Evolutionary conservation across 1,284 basidiomycete species (phyloP).

Genomic region (Taiwanofungus camphoratus): DNA sequence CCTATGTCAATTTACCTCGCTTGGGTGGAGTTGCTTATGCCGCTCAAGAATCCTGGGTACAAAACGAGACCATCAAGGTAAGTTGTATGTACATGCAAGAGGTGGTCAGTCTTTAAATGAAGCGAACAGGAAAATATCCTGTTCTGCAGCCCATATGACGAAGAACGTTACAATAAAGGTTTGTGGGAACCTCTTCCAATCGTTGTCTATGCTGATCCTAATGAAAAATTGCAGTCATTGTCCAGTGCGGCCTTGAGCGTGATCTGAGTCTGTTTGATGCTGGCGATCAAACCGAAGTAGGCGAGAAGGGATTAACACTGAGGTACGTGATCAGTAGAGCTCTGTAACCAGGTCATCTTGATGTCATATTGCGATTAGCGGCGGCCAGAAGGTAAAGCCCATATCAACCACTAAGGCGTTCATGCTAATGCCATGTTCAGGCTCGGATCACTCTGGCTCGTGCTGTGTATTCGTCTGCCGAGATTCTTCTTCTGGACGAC

Average conservation of each 20-base stretch:
- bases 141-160: constrained; percentile 38
- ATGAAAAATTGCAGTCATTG: constrained; percentile 38
- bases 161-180: constrained; percentile 40
- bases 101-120: not conserved
- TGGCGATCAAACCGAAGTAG: constrained; percentile 69
- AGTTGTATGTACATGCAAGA: constrained; percentile 4
- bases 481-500: constrained; percentile 10
- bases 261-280: constrained; percentile 67
- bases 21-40: constrained; percentile 66
- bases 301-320: constrained; percentile 58
- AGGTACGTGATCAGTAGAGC: constrained; percentile 24
- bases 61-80: constrained; percentile 46
- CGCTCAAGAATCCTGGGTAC: constrained; percentile 75
- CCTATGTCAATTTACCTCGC: constrained; percentile 66
- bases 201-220: constrained; percentile 24
- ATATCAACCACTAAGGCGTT: constrained; percentile 48
- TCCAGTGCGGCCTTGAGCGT: constrained; percentile 57
- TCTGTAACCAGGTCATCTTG: constrained; percentile 57
- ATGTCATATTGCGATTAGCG: constrained; percentile 61
- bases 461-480: constrained; percentile 9
- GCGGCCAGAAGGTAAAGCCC: constrained; percentile 56
- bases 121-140: constrained; percentile 37
- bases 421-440: not conserved
- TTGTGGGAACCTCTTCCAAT: not conserved
- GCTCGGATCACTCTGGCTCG: constrained; percentile 12